Percentiles rank a stretch among this genome's conserved stretches.
These are phyloP conservation scores for Fomitopsis betulina DNA, from an alignment of 1,284 basidiomycete genomes.

Conservation along the genomic window DNA sequence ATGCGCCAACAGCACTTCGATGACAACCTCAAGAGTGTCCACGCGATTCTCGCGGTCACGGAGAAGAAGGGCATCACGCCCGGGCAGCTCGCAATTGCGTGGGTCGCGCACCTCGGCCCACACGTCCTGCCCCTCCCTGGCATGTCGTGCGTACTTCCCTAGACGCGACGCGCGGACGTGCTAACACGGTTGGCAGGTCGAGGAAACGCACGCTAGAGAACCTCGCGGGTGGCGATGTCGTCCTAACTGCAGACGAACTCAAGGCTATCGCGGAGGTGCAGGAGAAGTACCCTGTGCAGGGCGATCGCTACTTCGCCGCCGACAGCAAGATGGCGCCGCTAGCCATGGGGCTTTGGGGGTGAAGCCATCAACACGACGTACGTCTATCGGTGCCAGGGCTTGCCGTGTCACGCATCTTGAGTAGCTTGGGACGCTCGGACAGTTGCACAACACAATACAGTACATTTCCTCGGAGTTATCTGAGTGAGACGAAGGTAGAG, in stretches of 20 bases:
- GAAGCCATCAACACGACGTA: neutral
- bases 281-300: constrained; percentile 20
- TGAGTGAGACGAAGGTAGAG: constrained; percentile 43
- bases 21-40: constrained; percentile 50
- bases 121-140: constrained; percentile 53
- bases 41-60: constrained; percentile 40
- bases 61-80: constrained; percentile 43
- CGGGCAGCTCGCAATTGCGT: constrained; percentile 60
- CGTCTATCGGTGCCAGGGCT: no score
- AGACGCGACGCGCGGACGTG: neutral
- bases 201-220: constrained; percentile 43
- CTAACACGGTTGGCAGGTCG: constrained; percentile 12
- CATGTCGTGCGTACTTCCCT: constrained; percentile 34
- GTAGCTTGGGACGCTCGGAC: no score
- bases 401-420: no score
- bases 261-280: constrained; percentile 29
- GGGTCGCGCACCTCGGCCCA: constrained; percentile 43
- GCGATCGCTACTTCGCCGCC: constrained; percentile 18
- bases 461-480: no score
- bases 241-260: constrained; percentile 34
- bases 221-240: constrained; percentile 36
- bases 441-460: no score
- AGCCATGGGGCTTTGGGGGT: constrained; percentile 20
- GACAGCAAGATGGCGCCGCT: constrained; percentile 11
- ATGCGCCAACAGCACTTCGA: constrained; percentile 33